A percentile compares a stretch with the other conserved stretches of the same genome.
Evolutionary conservation across 805 yeast genomes (phyloP).

Genomic region (Yarrowia sp.): DNA sequence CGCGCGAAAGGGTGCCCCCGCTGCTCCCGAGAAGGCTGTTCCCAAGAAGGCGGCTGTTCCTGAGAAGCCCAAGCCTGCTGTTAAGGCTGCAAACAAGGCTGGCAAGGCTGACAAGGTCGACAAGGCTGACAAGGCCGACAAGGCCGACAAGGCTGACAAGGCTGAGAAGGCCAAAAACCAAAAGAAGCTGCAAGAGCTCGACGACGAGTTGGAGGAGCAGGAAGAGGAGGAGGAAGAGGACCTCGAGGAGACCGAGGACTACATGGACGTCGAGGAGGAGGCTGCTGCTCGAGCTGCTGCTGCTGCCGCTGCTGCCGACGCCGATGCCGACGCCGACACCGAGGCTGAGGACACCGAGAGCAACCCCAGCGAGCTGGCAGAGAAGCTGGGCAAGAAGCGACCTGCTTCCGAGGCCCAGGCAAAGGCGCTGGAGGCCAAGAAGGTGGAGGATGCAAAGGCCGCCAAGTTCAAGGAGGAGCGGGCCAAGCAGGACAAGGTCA

Average conservation of each 20-base stretch:
- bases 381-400: slow-evolving; percentile 2
- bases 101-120: too few species aligned
- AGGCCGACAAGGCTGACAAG: background rate
- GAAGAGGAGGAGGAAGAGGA: slow-evolving; percentile 20
- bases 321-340: too few species aligned
- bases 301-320: background rate
- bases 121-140: background rate
- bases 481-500: slow-evolving; percentile 19
- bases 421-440: background rate
- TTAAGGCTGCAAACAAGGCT: too few species aligned
- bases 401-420: slow-evolving; percentile 12
- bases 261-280: background rate
- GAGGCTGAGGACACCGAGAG: background rate
- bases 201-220: background rate
- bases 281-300: background rate
- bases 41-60: too few species aligned
- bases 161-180: background rate
- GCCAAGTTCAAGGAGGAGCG: slow-evolving; percentile 25
- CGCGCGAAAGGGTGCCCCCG: background rate
- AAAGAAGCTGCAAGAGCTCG: slow-evolving; percentile 3
- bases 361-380: background rate
- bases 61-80: too few species aligned
- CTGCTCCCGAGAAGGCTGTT: background rate
- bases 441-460: slow-evolving; percentile 5
- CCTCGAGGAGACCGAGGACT: background rate